phyloP scores from a whole-genome alignment of 2,329 filamentous ascomycete genomes.

The Hymenoscyphus repandus region DNA sequence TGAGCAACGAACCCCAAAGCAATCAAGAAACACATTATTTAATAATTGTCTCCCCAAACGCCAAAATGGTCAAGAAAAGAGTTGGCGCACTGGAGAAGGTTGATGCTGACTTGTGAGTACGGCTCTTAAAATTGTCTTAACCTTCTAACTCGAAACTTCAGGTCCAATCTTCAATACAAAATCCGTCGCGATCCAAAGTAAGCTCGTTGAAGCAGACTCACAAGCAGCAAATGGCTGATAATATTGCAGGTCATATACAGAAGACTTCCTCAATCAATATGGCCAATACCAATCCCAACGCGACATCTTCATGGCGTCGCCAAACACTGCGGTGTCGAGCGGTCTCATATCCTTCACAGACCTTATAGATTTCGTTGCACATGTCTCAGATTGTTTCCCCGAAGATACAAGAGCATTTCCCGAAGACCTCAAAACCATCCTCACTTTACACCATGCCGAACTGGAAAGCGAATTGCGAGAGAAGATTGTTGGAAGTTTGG shows the following conservation, averaged over 20 bases:
- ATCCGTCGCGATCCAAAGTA: constrained; percentile 79
- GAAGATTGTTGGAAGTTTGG: constrained; percentile 88
- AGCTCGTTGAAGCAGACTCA: constrained; percentile 26
- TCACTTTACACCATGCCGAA: constrained; percentile 75
- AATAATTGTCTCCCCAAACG: constrained; percentile 6
- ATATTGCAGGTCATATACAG: constrained; percentile 66
- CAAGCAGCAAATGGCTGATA: constrained; percentile 3
- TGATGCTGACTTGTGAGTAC: constrained; percentile 72
- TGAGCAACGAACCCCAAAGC: constrained; percentile 9
- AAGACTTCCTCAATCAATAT: constrained; percentile 85
- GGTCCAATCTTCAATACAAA: constrained; percentile 84
- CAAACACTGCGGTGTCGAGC: constrained; percentile 69
- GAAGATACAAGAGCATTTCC: constrained; percentile 73
- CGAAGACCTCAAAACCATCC: constrained; percentile 72
- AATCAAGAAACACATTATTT: constrained; percentile 5
- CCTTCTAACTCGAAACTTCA: constrained; percentile 33
- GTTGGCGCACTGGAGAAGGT: constrained; percentile 91
- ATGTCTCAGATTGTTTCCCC: constrained; percentile 91
- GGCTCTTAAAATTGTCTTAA: constrained; percentile 10
- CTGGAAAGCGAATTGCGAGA: constrained; percentile 83
- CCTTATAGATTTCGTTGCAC: constrained; percentile 87
- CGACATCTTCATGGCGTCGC: constrained; percentile 85
- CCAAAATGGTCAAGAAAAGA: constrained; percentile 75
- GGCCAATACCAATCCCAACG: constrained; percentile 87
- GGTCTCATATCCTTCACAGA: constrained; percentile 83